Conservation (phyloP, 441 rosid genomes). For the Euphorbia celastroides region DNA sequence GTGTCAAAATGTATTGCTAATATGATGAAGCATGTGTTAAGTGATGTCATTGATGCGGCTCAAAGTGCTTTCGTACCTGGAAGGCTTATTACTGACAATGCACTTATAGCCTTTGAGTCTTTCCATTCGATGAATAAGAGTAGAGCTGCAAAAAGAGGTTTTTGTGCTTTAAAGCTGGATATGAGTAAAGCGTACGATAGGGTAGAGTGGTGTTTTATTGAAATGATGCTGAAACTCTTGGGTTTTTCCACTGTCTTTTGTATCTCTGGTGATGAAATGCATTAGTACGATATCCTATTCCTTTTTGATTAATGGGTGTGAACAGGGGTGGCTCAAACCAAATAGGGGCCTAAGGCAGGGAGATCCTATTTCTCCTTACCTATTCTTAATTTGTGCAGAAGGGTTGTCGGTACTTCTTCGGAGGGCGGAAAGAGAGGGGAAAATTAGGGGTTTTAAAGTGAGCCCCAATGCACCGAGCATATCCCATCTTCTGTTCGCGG, state of each 20-base stretch:
- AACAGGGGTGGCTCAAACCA: neutral
- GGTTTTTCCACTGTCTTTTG: neutral
- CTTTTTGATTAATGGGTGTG: neutral
- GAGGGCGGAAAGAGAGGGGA: neutral
- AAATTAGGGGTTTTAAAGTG: neutral
- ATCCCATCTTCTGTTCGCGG: neutral
- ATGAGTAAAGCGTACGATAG: slow-evolving; percentile 8
- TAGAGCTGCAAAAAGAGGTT: neutral
- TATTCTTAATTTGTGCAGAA: neutral
- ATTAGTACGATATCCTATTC: neutral
- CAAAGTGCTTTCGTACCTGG: neutral
- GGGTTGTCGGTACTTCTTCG: neutral
- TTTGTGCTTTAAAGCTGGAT: neutral
- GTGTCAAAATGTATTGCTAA: neutral
- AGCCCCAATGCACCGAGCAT: neutral
- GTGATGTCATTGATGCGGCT: neutral
- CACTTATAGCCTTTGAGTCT: neutral
- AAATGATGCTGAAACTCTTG: neutral
- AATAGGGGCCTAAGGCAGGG: neutral
- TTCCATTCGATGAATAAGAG: neutral
- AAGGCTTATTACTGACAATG: neutral
- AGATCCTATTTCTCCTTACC: neutral
- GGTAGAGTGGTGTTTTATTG: neutral
- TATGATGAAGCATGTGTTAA: neutral
- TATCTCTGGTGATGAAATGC: neutral